Evolutionary conservation across 164 flowering plant species (phyloP).

Genomic region (Stephania cephalantha): DNA sequence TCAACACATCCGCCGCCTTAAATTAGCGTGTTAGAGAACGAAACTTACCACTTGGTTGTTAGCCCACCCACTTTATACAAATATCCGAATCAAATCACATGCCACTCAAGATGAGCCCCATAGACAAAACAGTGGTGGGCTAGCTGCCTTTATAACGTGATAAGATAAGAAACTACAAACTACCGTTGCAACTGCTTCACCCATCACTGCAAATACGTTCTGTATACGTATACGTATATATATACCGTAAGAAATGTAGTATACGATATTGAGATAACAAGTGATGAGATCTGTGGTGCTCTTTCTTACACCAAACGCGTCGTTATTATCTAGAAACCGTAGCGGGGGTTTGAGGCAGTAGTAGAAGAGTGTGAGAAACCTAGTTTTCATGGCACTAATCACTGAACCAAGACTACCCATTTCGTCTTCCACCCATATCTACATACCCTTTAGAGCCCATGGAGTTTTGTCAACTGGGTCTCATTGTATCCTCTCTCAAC

Average conservation of each 20-base stretch:
- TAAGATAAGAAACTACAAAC: no score
- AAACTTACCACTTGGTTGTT: no score
- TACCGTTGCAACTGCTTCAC: no score
- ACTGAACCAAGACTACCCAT: not conserved
- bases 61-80: no score
- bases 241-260: not conserved
- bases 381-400: slow-evolving; percentile 16
- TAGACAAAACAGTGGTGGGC: no score
- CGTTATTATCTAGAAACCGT: slow-evolving; percentile 18
- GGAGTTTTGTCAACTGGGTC: not conserved
- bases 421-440: not conserved
- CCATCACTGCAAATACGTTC: no score
- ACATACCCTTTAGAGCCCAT: not conserved
- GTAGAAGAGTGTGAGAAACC: not conserved
- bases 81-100: no score
- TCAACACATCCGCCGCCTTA: no score
- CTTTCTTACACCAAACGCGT: slow-evolving; percentile 15
- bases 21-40: no score
- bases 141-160: no score
- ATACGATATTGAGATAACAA: slow-evolving; percentile 2
- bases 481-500: no score
- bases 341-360: not conserved
- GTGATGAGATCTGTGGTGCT: slow-evolving; percentile 8
- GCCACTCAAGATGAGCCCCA: no score
- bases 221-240: not conserved